A percentile compares a stretch with the other conserved stretches of the same genome.
Evolutionary conservation across 192 early-diverging fungal genomes (phyloP).

Genomic region (Umbelopsis ramanniana): DNA sequence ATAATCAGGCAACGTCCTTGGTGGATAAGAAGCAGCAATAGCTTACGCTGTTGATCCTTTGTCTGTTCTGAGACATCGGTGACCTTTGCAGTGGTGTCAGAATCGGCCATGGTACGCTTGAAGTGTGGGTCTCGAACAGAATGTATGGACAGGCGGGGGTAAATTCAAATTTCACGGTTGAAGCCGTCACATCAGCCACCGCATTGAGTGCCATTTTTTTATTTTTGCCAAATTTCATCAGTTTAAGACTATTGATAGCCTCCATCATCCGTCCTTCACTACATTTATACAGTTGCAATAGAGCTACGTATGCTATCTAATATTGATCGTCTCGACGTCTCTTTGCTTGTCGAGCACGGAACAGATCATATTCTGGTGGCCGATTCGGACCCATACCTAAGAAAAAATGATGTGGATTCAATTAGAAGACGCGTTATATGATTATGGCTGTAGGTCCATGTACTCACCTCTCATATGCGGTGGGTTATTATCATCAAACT

Average conservation of each 20-base stretch:
- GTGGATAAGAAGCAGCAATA: no score
- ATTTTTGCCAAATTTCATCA: no score
- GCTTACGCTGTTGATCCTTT: neutral
- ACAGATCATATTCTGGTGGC: conserved; percentile 60
- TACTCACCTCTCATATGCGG: conserved; percentile 25
- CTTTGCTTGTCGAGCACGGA: conserved; percentile 50
- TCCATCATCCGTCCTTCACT: no score
- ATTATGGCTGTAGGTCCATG: no score
- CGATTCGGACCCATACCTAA: conserved; percentile 55
- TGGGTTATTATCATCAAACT: conserved; percentile 48
- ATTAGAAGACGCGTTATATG: neutral
- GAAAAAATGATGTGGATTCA: neutral
- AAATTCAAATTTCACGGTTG: neutral
- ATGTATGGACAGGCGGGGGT: no score
- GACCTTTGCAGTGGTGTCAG: neutral
- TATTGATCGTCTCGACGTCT: conserved; percentile 42
- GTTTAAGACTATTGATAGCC: no score
- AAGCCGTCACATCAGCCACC: neutral
- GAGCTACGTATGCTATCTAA: neutral
- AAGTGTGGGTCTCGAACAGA: neutral
- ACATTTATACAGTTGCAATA: neutral
- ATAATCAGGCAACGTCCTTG: no score
- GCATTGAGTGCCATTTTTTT: neutral
- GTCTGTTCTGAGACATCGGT: neutral
- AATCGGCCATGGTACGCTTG: conserved; percentile 3